Base-by-base conservation (phyloP, 768 basidiomycete genomes). In the Scleroderma bovista region DNA sequence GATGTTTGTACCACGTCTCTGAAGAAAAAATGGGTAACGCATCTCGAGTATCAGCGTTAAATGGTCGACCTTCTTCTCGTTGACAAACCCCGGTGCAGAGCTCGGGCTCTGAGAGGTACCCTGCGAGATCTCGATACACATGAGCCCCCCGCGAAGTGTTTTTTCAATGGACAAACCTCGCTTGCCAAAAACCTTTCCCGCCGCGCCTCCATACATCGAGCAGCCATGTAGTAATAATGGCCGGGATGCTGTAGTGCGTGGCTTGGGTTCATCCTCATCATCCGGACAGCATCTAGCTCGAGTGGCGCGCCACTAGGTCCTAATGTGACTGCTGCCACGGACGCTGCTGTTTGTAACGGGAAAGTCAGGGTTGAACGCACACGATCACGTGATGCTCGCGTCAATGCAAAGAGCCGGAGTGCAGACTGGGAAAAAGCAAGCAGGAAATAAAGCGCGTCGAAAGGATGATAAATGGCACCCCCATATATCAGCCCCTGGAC, bases 31-130 rank as follows among this genome's bases (percentile, higher is more conserved):
- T 36, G n/a, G 12, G 6, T 10, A 56, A 69, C 42, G 26, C 48
- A 88, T 93, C 78, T 99, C 95, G 26, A 95, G 71, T 37, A 90
- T 80, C 33, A 94, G 72, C 2, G 80, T 78, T 17, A 87, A 65
- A 63, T 99, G 94, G 51, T 95, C 92, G 7, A 94, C 88, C 62
- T 93, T 97, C 65, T 84, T 88, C 69, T 99, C 95, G 53, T 95
- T 95, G 17, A 73, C 69, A 60, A 88, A 87, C 0, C 91, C 91
- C 1, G 93, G 89, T 0, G 83, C 75, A 6, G 69, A 57, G 37
- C 60, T 57, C 2, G 63, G 57, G 41, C 69, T 68, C 40, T 74
- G 71, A 5, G 63, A 72, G n/a, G 57, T 53, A 26, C 52, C 55
- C 48, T 54, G 46, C 22, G 12, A 15, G 32, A 46, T 20, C 26